These are phyloP conservation scores for Citrullus amarus DNA, from an alignment of 306 rosid species.

Conservation along the genomic window DNA sequence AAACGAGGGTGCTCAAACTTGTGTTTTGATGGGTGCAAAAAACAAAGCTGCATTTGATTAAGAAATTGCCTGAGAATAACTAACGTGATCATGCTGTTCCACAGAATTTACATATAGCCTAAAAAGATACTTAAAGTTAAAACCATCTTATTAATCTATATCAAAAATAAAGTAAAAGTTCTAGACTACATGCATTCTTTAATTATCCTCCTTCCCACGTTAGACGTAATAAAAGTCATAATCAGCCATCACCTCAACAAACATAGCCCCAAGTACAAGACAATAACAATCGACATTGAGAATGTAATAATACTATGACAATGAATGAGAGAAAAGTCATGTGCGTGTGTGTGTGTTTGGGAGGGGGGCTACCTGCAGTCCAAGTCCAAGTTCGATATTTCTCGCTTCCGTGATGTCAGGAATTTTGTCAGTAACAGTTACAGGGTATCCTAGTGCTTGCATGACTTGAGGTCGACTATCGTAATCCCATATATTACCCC, in stretches of 20 bases:
- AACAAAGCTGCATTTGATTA: constrained; percentile 56
- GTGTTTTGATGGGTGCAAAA: constrained; percentile 85
- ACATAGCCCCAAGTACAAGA: background rate
- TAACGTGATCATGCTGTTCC: background rate
- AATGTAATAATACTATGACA: background rate
- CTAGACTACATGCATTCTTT: background rate
- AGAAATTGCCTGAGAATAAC: background rate
- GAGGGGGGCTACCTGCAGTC: constrained; percentile 52
- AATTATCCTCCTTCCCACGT: background rate
- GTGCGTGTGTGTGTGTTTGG: background rate
- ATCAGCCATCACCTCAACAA: background rate
- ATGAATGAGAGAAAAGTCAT: background rate
- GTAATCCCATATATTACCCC: constrained; percentile 93
- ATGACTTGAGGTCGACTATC: constrained; percentile 69
- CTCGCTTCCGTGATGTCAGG: constrained; percentile 74
- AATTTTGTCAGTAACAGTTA: constrained; percentile 49
- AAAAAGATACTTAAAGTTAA: background rate
- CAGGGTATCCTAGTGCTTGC: constrained; percentile 62
- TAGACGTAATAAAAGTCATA: background rate
- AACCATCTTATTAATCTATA: background rate
- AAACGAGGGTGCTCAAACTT: constrained; percentile 95
- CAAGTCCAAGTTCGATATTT: constrained; percentile 88
- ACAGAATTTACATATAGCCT: background rate
- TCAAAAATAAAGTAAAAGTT: background rate
- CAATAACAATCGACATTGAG: background rate